Percentiles rank a stretch among this genome's conserved stretches.
These are phyloP conservation scores for Pseudopithomyces chartarum DNA, from an alignment of 2,329 filamentous ascomycete genomes.

Conservation along the genomic window DNA sequence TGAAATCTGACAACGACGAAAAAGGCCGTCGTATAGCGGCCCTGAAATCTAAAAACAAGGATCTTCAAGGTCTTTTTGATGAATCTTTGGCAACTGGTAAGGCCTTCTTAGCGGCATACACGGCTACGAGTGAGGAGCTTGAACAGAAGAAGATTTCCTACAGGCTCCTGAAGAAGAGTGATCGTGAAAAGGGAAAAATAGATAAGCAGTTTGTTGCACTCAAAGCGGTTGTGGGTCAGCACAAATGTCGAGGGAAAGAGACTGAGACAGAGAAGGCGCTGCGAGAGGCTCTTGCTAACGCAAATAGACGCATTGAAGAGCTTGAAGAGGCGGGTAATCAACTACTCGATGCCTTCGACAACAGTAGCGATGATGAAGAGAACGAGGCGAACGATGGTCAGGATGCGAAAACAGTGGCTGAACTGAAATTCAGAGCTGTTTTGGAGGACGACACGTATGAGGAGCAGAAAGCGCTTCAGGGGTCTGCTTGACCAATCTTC, in stretches of 20 bases:
- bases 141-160: conserved; percentile 9
- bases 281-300: conserved; percentile 16
- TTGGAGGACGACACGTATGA: conserved; percentile 19
- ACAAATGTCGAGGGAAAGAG: background rate
- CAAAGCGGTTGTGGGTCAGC: conserved; percentile 14
- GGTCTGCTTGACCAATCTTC: conserved; percentile 10
- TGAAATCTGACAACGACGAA: background rate
- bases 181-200: conserved; percentile 22
- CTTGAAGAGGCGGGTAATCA: conserved; percentile 16
- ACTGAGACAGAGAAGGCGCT: conserved; percentile 7
- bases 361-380: conserved; percentile 5
- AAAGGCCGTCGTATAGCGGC: background rate
- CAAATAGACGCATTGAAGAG: conserved; percentile 20
- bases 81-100: background rate
- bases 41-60: background rate
- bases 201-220: conserved; percentile 19
- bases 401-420: conserved; percentile 8
- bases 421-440: conserved; percentile 17
- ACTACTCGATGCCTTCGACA: conserved; percentile 17
- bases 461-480: conserved; percentile 19
- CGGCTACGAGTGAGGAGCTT: background rate
- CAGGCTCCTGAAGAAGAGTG: conserved; percentile 17
- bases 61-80: background rate
- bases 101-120: background rate
- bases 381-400: conserved; percentile 8